Evolutionary conservation across 75 land plant species (phyloP), one percentile per base, ranked within the genome.

Genomic region (Cryptomeria japonica): DNA sequence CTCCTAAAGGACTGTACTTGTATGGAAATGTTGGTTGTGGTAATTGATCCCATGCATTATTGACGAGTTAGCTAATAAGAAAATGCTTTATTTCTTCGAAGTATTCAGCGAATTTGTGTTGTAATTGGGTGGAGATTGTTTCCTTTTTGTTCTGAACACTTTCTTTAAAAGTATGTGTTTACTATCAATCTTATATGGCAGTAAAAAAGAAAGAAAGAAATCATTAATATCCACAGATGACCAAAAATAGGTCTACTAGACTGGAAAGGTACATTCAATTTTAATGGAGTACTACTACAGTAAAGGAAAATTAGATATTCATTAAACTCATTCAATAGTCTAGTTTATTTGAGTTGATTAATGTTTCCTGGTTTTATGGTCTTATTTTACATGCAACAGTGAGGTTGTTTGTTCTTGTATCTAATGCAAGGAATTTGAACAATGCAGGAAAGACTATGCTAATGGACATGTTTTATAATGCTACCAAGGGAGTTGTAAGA

Each of bases 11-110:
- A 89, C 75, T 97, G 76, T 97, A 97, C 88, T 32, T 97, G 38
- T 94, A 96, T 89, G 99, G 99, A 90, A 97, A 93, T 88, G 99
- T 97, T 90, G 99, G 99, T 87, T 97, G 97, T 92, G 99, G 99
- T 97, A 90, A 87, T 90, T 84, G 18, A 22, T 85, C 41, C 76
- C 41, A 73, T 85, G 41, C 13, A 85, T 56, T 9, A 85, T 3
- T 41, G 19, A 25, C 44, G 14, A 22, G 86, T 76, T 85, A 42
- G 19, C 85, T 14, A 28, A 64, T 16, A 58, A 39, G 41, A 85
- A 49, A 28, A 11, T 85, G 38, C 38, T 85, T 56, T 14, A 28
- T 83, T 84, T 85, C 86, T 82, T 82, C 84, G 32, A 2, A 46
- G 3, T 3, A n/a, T 82, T 82, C 42, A 44, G 49, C 28, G 12